Conservation (phyloP, 805 yeast species). For the Komagataella ulmi region DNA sequence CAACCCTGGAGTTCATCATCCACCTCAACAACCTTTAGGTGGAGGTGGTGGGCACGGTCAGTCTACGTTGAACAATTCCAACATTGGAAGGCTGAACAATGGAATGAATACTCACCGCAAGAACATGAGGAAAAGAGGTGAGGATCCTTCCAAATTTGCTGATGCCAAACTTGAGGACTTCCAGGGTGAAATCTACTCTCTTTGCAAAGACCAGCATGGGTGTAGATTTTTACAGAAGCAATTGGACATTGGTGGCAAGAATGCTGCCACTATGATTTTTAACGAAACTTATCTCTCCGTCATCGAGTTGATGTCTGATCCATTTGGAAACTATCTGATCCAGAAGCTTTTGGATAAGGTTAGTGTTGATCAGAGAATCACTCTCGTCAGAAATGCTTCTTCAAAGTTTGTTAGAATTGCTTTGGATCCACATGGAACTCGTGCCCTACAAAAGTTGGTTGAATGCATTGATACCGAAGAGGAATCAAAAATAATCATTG, state of each 20-base stretch:
- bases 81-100: not conserved
- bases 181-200: slow-evolving; percentile 56
- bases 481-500: slow-evolving; percentile 50
- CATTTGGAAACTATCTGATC: slow-evolving; percentile 92
- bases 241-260: slow-evolving; percentile 48
- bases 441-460: slow-evolving; percentile 86
- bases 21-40: not conserved
- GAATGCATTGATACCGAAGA: slow-evolving; percentile 65
- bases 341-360: slow-evolving; percentile 83
- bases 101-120: not conserved
- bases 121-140: slow-evolving; percentile 27
- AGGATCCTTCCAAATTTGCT: slow-evolving; percentile 57
- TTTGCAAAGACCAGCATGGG: slow-evolving; percentile 95
- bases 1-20: not conserved
- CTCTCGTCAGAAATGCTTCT: slow-evolving; percentile 57
- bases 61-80: not conserved
- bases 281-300: slow-evolving; percentile 67
- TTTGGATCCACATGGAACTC: slow-evolving; percentile 87
- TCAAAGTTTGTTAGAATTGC: slow-evolving; percentile 71
- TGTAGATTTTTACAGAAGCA: slow-evolving; percentile 87
- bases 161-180: slow-evolving; percentile 60
- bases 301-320: slow-evolving; percentile 85
- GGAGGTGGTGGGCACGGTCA: not conserved
- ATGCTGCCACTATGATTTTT: slow-evolving; percentile 64
- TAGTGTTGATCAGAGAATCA: slow-evolving; percentile 51